Percentiles rank a stretch among this genome's conserved stretches.
phyloP scores from a whole-genome alignment of 139 green algal genomes.

The Choricystis sp. region DNA sequence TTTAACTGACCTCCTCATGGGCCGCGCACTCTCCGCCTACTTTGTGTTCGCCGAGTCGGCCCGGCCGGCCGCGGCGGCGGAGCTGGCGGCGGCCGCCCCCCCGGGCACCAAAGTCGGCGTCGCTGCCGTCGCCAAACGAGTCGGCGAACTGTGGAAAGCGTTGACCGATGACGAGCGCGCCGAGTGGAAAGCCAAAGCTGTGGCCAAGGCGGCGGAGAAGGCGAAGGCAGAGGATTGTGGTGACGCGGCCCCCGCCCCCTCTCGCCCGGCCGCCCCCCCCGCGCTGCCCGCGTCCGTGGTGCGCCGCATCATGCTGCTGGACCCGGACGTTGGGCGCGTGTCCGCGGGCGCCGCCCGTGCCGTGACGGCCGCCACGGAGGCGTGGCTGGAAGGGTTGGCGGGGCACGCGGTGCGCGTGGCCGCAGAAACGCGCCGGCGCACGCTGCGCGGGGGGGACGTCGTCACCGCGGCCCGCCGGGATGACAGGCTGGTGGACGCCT shows the following conservation, averaged over 20 bases:
- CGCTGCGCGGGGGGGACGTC: neutral
- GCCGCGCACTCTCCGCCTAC: conserved; percentile 10
- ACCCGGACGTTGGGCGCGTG: conserved; percentile 22
- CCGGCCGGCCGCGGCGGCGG: conserved; percentile 3
- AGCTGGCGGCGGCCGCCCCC: conserved; percentile 11
- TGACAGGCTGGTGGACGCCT: neutral
- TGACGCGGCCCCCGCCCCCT: neutral
- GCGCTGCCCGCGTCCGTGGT: conserved; percentile 21
- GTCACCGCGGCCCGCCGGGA: neutral
- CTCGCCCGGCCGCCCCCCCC: conserved; percentile 1
- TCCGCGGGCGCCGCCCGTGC: conserved; percentile 14
- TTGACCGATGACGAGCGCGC: conserved; percentile 27
- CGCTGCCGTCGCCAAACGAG: conserved; percentile 28
- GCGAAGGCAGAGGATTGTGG: too few relatives aligned
- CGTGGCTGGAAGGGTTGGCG: conserved; percentile 23
- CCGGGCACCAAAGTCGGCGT: conserved; percentile 13
- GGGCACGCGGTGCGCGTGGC: conserved; percentile 7
- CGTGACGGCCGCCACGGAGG: conserved; percentile 13
- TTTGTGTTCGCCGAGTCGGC: conserved; percentile 20
- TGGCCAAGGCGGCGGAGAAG: neutral
- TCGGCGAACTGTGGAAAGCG: conserved; percentile 29
- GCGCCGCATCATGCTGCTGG: conserved; percentile 24
- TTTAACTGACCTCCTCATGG: too few relatives aligned
- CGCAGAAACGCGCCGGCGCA: conserved; percentile 4
- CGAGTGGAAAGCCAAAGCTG: neutral